A percentile compares a stretch with the other conserved stretches of the same genome.
Conservation (phyloP, 1,139 yeast species). For the Lodderomyces orthopsilosis region DNA sequence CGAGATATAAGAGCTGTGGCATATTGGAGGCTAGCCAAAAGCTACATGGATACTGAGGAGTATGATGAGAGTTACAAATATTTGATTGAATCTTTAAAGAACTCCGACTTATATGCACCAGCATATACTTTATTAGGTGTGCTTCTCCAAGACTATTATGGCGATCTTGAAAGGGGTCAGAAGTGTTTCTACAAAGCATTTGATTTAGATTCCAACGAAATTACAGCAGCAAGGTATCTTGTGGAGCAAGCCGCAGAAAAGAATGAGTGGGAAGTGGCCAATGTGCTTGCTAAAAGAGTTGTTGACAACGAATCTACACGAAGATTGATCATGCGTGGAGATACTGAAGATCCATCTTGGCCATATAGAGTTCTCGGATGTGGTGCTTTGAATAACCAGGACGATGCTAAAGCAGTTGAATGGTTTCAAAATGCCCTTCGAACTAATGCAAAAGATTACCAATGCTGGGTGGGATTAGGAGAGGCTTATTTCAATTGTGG, state of each 20-base stretch:
- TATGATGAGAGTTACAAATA: conserved; percentile 48
- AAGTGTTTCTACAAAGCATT: conserved; percentile 90
- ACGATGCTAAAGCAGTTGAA: conserved; percentile 78
- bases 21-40: conserved; percentile 72
- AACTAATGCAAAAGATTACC: conserved; percentile 59
- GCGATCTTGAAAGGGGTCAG: conserved; percentile 67
- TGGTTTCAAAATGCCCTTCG: conserved; percentile 87
- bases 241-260: conserved; percentile 64
- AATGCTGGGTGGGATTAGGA: conserved; percentile 92
- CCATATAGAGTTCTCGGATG: conserved; percentile 87
- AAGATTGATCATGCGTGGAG: conserved; percentile 43
- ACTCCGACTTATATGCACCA: conserved; percentile 64
- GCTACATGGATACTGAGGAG: conserved; percentile 32
- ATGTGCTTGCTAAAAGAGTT: conserved; percentile 62
- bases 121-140: conserved; percentile 79
- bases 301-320: conserved; percentile 63
- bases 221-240: conserved; percentile 69
- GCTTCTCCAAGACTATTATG: conserved; percentile 55
- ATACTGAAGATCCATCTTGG: conserved; percentile 55
- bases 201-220: conserved; percentile 77
- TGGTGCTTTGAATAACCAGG: conserved; percentile 66
- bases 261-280: conserved; percentile 85
- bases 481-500: conserved; percentile 90
- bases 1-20: conserved; percentile 57
- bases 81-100: conserved; percentile 62